These are phyloP conservation scores for Hydnomerulius pinastri DNA, from an alignment of 768 basidiomycete species.

Conservation along the genomic window DNA sequence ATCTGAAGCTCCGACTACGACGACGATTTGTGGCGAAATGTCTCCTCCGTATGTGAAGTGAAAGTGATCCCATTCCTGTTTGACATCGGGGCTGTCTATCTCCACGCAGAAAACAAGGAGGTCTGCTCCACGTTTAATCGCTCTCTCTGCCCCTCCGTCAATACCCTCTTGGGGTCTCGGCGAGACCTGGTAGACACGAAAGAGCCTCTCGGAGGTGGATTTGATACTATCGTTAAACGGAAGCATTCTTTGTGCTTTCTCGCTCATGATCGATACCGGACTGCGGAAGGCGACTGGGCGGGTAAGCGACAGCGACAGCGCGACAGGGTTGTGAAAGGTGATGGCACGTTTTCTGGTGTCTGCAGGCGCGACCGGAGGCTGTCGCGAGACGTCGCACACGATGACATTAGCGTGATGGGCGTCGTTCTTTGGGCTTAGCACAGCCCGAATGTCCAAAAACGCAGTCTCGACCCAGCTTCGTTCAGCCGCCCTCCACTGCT, in stretches of 20 bases:
- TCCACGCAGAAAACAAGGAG: slow-evolving; percentile 28
- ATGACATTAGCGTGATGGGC: slow-evolving; percentile 21
- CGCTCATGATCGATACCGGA: slow-evolving; percentile 20
- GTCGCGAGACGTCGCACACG: slow-evolving; percentile 22
- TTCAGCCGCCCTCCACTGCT: slow-evolving; percentile 30
- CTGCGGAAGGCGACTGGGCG: slow-evolving; percentile 21
- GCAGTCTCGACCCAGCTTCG: slow-evolving; percentile 29
- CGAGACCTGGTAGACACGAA: slow-evolving; percentile 26
- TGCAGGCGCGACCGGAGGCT: neutral
- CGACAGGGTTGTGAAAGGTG: slow-evolving; percentile 26
- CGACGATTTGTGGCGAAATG: slow-evolving; percentile 26
- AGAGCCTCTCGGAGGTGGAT: slow-evolving; percentile 7
- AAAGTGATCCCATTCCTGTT: slow-evolving; percentile 29
- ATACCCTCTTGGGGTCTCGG: slow-evolving; percentile 4
- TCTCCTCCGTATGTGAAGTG: slow-evolving; percentile 26
- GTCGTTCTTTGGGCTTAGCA: slow-evolving; percentile 17
- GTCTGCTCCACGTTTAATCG: slow-evolving; percentile 26
- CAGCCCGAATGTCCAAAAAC: slow-evolving; percentile 25
- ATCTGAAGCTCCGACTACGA: slow-evolving; percentile 20
- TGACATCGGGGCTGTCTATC: slow-evolving; percentile 12
- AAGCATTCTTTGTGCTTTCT: slow-evolving; percentile 13
- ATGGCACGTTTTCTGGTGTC: slow-evolving; percentile 18
- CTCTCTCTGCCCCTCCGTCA: no score
- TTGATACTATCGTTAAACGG: slow-evolving; percentile 21
- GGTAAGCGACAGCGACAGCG: slow-evolving; percentile 11